Evolutionary conservation across 495 filamentous ascomycete species (phyloP), one percentile per base, ranked within the genome.

Genomic region (Lophiotrema nucula): DNA sequence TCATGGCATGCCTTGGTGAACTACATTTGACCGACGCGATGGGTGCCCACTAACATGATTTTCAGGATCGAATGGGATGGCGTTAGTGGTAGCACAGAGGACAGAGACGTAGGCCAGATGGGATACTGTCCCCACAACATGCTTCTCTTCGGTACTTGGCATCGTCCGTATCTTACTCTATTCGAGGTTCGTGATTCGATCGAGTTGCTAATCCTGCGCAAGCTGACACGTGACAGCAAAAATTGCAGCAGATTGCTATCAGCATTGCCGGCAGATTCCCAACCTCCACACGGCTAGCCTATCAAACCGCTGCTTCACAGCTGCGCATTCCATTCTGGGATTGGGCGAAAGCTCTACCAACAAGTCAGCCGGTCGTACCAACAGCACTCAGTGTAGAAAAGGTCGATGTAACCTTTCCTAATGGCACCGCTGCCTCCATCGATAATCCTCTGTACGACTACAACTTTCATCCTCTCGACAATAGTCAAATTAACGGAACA

Each of bases 281-380:
- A 1, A 49, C 24, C 5, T 24, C 42, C 13, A 23, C 31, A 1
- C 25, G 24, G 49, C 25, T 26, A 4, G 44, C 15, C 19, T 59
- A 64, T 38, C 51, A 53, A 18, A 43, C 27, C 25, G 60, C 55
- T 8, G 60, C 60, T 15, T 28, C 21, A 19, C 21, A 48, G 19
- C 27, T 64, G 1, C 54, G 60, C 13, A 26, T 53, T 3, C 60
- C 60, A 10, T 64, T 33, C 25, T 64, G 60, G 60, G 60, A 64
- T 33, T 64, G 60, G 60, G 60, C 60, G 12, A 53, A 46, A 47
- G 55, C 39, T 11, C 15, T 61, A 23, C 60, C 60, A n/a, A 52
- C 47, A 4, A 21, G 2, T 16, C 15, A 49, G 37, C 47, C 60
- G 0, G 55, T 59, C 12, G 25, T 64, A 3, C 60, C 60, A 19